Conservation (phyloP, 352 stramenopile genomes). For the Phytophthora pinifolia region DNA sequence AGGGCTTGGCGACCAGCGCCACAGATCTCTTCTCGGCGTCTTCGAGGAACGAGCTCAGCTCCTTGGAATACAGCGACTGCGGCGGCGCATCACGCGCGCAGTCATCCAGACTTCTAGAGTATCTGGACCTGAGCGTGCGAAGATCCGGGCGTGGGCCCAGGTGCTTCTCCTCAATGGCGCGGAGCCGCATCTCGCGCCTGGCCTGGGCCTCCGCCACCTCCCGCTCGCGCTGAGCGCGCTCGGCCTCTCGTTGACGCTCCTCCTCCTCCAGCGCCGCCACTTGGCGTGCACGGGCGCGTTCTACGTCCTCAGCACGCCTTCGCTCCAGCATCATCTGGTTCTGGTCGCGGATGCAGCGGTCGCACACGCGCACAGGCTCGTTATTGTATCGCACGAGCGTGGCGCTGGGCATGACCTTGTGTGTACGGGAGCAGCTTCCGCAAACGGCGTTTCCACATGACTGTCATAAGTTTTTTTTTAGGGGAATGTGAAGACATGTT, state of each 20-base stretch:
- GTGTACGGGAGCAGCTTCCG: slow-evolving; percentile 66
- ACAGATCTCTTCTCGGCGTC: slow-evolving; percentile 63
- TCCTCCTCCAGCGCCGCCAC: slow-evolving; percentile 68
- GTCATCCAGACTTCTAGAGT: slow-evolving; percentile 57
- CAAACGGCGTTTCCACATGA: slow-evolving; percentile 81
- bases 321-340: slow-evolving; percentile 75
- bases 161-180: slow-evolving; percentile 57
- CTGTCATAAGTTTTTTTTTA: slow-evolving; percentile 26
- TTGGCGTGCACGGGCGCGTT: slow-evolving; percentile 71
- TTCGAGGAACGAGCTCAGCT: slow-evolving; percentile 51
- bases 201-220: slow-evolving; percentile 45
- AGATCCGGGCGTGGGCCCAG: slow-evolving; percentile 55
- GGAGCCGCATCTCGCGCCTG: slow-evolving; percentile 45
- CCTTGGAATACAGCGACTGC: slow-evolving; percentile 42
- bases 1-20: slow-evolving; percentile 41
- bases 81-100: slow-evolving; percentile 25
- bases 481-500: not conserved
- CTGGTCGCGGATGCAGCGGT: slow-evolving; percentile 76
- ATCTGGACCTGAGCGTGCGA: slow-evolving; percentile 35
- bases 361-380: slow-evolving; percentile 80
- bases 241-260: slow-evolving; percentile 53
- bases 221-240: slow-evolving; percentile 54
- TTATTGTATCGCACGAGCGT: slow-evolving; percentile 77
- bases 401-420: slow-evolving; percentile 71
- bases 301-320: slow-evolving; percentile 65